phyloP scores from a whole-genome alignment of 352 stramenopile species.

The Thalassiosira pacifica region DNA sequence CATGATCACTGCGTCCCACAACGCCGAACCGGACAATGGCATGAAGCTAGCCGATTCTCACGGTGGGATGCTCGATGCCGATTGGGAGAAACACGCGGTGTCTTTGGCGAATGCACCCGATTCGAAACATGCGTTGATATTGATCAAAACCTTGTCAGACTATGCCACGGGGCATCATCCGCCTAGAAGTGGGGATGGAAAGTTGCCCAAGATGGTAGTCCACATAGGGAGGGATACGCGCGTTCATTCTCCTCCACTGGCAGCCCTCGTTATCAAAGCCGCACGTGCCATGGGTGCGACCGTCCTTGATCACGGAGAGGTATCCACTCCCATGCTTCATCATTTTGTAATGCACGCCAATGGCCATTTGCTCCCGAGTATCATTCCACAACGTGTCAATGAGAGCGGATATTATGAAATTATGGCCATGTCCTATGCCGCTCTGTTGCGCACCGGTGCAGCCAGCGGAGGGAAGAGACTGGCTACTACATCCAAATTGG shows the following conservation, averaged over 20 bases:
- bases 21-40: slow-evolving; percentile 85
- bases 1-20: slow-evolving; percentile 87
- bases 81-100: slow-evolving; percentile 70
- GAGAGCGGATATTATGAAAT: slow-evolving; percentile 96
- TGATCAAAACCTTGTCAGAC: slow-evolving; percentile 46
- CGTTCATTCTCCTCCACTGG: slow-evolving; percentile 87
- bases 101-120: slow-evolving; percentile 73
- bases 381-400: slow-evolving; percentile 87
- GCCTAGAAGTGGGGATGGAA: neutral
- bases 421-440: slow-evolving; percentile 92
- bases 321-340: slow-evolving; percentile 98
- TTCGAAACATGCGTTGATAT: slow-evolving; percentile 41
- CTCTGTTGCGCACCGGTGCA: slow-evolving; percentile 87
- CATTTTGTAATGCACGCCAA: slow-evolving; percentile 95
- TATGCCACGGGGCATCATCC: slow-evolving; percentile 24
- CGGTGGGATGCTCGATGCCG: slow-evolving; percentile 78
- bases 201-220: slow-evolving; percentile 65
- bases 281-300: slow-evolving; percentile 91
- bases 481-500: slow-evolving; percentile 77
- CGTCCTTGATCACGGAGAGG: slow-evolving; percentile 94
- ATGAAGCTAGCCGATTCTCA: slow-evolving; percentile 84
- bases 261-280: slow-evolving; percentile 86
- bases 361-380: slow-evolving; percentile 63
- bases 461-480: slow-evolving; percentile 47
- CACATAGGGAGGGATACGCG: slow-evolving; percentile 92